These are phyloP conservation scores for Cladosporium cucumerinum DNA, from an alignment of 2,329 filamentous ascomycete genomes.

Conservation along the genomic window DNA sequence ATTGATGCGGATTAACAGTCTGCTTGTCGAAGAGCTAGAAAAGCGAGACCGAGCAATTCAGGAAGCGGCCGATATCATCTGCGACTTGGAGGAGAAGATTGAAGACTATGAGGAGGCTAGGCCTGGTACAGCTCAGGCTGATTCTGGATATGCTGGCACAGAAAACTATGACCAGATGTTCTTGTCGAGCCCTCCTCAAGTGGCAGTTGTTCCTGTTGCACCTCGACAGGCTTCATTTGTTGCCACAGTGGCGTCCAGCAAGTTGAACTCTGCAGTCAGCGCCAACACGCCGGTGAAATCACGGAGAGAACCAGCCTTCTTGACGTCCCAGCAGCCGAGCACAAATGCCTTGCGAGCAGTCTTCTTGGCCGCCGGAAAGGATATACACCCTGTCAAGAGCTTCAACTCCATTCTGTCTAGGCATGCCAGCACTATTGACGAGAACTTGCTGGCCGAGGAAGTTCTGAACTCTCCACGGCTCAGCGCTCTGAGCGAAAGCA, in stretches of 20 bases:
- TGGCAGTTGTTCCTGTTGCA: background rate
- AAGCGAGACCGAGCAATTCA: slow-evolving; percentile 68
- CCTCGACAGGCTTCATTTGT: background rate
- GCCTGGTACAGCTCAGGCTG: slow-evolving; percentile 34
- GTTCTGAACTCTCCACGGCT: slow-evolving; percentile 34
- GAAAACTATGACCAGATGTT: slow-evolving; percentile 31
- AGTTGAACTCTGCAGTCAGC: background rate
- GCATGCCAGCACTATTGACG: slow-evolving; percentile 25
- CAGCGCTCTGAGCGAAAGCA: slow-evolving; percentile 38
- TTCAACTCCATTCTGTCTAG: slow-evolving; percentile 36
- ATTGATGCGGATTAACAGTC: slow-evolving; percentile 56
- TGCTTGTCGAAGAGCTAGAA: slow-evolving; percentile 59
- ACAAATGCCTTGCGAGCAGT: slow-evolving; percentile 36
- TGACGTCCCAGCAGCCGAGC: slow-evolving; percentile 33
- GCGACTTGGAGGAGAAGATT: slow-evolving; percentile 55
- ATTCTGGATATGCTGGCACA: slow-evolving; percentile 36
- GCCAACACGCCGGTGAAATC: slow-evolving; percentile 25
- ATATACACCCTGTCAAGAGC: slow-evolving; percentile 34
- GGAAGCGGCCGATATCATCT: slow-evolving; percentile 68
- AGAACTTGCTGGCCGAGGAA: slow-evolving; percentile 28
- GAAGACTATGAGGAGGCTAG: slow-evolving; percentile 24
- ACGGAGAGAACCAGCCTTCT: slow-evolving; percentile 31
- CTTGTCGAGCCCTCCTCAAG: slow-evolving; percentile 7
- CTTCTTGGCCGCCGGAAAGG: slow-evolving; percentile 31
- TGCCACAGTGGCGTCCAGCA: background rate